phyloP scores from a whole-genome alignment of 345 rosid genomes.

The Arabis alpina region DNA sequence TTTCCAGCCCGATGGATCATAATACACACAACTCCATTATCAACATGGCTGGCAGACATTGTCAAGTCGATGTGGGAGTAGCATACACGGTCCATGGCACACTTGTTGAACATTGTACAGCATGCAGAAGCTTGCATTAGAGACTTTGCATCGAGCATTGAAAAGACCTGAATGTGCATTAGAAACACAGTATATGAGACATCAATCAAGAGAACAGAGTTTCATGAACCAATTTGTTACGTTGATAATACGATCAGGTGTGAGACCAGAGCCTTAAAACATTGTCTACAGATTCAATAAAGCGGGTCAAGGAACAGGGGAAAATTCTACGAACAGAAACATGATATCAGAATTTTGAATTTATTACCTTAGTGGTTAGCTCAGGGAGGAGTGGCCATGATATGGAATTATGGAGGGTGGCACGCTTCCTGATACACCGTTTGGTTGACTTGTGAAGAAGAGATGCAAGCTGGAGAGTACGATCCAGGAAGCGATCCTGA shows the following conservation, averaged over 20 bases:
- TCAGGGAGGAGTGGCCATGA: constrained; percentile 85
- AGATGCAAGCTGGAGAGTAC: constrained; percentile 66
- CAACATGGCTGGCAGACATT: constrained; percentile 68
- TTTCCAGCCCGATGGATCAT: constrained; percentile 93
- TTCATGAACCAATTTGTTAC: neutral
- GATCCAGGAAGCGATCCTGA: constrained; percentile 70
- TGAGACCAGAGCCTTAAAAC: neutral
- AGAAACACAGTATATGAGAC: constrained; percentile 15
- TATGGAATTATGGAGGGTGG: constrained; percentile 64
- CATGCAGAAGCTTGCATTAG: constrained; percentile 77
- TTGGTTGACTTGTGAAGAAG: constrained; percentile 62
- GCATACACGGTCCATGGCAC: constrained; percentile 87
- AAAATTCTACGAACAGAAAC: neutral
- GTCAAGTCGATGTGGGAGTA: constrained; percentile 84
- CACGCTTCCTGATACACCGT: constrained; percentile 70
- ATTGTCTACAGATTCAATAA: neutral
- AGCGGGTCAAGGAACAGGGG: neutral
- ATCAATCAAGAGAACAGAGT: constrained; percentile 3
- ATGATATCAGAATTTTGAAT: constrained; percentile 15
- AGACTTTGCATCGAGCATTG: constrained; percentile 89
- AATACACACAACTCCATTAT: constrained; percentile 78
- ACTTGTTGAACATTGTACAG: constrained; percentile 83
- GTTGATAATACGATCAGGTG: neutral
- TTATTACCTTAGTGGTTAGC: constrained; percentile 72
- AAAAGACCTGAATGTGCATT: constrained; percentile 59